Evolutionary conservation across 78 protist species (phyloP), one percentile per base, ranked within the genome.

Genomic region (Dictyostelium capitatum): DNA sequence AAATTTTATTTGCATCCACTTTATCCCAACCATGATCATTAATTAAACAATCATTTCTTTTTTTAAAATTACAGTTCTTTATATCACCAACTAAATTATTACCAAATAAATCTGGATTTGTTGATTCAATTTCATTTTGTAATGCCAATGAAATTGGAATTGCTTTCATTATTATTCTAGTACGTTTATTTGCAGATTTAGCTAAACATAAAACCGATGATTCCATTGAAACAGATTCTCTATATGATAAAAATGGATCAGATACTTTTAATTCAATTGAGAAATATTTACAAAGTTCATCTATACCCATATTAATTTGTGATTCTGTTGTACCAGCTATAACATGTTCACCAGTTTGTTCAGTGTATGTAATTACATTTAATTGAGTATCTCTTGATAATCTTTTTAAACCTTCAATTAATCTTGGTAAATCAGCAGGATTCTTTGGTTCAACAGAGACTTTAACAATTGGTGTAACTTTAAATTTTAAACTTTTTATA

Each of bases 321-420:
- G 15, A 51, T 51, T 51, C n/a, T 4, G n/a, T 12, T 12, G 56
- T 51, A 51, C 56, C 56, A 51, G n/a, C 10, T 1, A 51, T 12
- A 4, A 51, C 10, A 51, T 14, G 10, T 51, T 51, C 56, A 51
- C 56, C 56, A 12, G 56, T 51, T 4, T 51, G 2, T 51, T 51
- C 56, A 78, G 89, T 96, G 74, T 56, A 80, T 96, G 95, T 87
- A 51, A 77, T 57, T 8, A 14, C 15, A 30, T 97, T 98, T 57
- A 84, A 89, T 46, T 99, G 99, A 91, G 97, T 99, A 11, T 98
- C 95, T 98, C 97, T 98, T 93, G 98, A 47, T 25, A 98, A 97
- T 96, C 98, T 85, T 92, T 85, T 98, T 23, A 99, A 97, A 82
- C 99, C 99, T 74, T 99, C 99, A 53, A 98, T 99, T 20, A 99